phyloP scores from a whole-genome alignment of 2,329 filamentous ascomycete species.

The Diaporthe velutina region DNA sequence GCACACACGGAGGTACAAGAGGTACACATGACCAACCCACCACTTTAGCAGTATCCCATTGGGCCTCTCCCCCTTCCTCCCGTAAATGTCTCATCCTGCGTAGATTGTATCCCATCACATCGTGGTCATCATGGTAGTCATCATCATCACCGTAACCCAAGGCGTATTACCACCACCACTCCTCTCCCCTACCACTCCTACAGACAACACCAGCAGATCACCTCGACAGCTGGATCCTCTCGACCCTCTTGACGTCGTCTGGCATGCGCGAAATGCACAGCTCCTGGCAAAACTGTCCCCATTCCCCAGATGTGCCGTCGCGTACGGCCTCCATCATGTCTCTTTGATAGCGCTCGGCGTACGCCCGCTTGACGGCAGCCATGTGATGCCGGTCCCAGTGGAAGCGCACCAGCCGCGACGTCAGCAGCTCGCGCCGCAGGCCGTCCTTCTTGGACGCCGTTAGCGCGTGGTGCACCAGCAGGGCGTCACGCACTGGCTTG shows the following conservation, averaged over 20 bases:
- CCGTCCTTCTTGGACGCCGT: conserved; percentile 78
- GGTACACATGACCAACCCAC: background rate
- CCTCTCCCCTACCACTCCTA: background rate
- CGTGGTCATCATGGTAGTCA: conserved; percentile 5
- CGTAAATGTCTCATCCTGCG: background rate
- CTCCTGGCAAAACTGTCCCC: conserved; percentile 81
- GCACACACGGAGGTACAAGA: background rate
- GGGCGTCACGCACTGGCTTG: conserved; percentile 90
- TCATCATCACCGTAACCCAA: conserved; percentile 13
- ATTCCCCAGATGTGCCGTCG: conserved; percentile 82
- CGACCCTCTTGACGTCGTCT: conserved; percentile 68
- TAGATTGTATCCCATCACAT: background rate
- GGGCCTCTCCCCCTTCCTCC: too few species aligned
- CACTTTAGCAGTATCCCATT: background rate
- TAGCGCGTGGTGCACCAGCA: conserved; percentile 91
- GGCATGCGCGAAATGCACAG: conserved; percentile 74
- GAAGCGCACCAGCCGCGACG: conserved; percentile 86
- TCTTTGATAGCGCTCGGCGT: conserved; percentile 80
- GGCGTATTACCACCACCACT: background rate
- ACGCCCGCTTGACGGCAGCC: conserved; percentile 83
- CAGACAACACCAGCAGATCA: background rate
- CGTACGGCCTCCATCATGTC: conserved; percentile 83
- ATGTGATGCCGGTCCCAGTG: conserved; percentile 94
- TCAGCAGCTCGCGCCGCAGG: conserved; percentile 86
- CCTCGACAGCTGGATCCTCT: conserved; percentile 51